Conservation (phyloP, 768 basidiomycete species). For the Leccinellum luteum region DNA sequence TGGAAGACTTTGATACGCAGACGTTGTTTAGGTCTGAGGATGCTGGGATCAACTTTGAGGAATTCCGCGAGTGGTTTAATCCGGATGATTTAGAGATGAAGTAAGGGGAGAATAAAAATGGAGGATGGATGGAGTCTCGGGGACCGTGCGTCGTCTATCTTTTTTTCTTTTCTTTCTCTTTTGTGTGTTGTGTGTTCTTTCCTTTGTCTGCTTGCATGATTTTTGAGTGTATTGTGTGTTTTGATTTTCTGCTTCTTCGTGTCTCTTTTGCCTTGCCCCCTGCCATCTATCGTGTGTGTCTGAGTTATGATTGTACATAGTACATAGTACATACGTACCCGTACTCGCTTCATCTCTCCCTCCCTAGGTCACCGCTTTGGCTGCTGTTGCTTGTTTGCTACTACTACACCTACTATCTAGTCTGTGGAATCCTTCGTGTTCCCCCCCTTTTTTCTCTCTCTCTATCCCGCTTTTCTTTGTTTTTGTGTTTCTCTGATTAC, state of each 20-base stretch:
- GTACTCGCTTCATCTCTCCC: neutral
- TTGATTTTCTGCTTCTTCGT: neutral
- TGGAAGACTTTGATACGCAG: slow-evolving; percentile 39
- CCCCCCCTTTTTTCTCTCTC: no score
- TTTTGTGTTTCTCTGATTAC: no score
- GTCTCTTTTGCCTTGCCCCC: slow-evolving; percentile 1
- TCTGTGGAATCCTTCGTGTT: no score
- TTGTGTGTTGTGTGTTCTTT: no score
- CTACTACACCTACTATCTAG: no score
- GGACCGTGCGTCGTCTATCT: slow-evolving; percentile 12
- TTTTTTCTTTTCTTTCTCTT: neutral
- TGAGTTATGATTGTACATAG: neutral
- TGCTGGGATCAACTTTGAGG: slow-evolving; percentile 58
- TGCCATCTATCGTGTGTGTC: slow-evolving; percentile 12
- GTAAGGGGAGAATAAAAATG: slow-evolving; percentile 2
- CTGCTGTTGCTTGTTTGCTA: no score
- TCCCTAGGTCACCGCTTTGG: no score
- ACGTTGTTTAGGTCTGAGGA: slow-evolving; percentile 44
- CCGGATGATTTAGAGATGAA: slow-evolving; percentile 41
- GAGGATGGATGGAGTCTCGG: neutral
- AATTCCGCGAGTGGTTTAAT: slow-evolving; percentile 77
- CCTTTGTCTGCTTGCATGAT: slow-evolving; percentile 4
- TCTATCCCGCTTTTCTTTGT: no score
- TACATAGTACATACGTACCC: slow-evolving; percentile 20
- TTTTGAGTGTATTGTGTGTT: slow-evolving; percentile 3